Base-by-base conservation (phyloP, 495 filamentous ascomycete species). In the Penicillium waksmanii region DNA sequence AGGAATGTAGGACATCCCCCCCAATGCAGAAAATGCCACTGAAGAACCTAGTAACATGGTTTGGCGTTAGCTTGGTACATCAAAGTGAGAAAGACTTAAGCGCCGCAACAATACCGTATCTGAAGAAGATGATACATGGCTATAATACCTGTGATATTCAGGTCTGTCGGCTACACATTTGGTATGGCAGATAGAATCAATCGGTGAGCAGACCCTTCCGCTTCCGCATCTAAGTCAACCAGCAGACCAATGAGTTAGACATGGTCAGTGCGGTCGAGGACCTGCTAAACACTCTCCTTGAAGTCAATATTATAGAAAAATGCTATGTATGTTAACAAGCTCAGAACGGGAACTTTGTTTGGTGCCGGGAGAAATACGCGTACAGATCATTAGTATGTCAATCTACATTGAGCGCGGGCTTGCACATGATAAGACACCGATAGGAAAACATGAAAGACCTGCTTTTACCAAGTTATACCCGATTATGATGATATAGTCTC, bases 111-210 rank as follows among this genome's bases (percentile, higher is more conserved):
- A 62, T 73, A 19, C 67, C 66, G 18, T 72, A 73, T 36, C 53
- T 75, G 3, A 64, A 66, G 62, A 57, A 74, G 49, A 60, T 73
- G 10, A 65, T 75, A 44, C 53, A 66, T 55, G 57, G 66, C 12
- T 72, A 67, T 53, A 66, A 73, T 27, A 64, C 53, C 33, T 67
- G 42, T 42, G 51, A 63, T 17, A 48, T 52, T 12, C 44, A 60
- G n/a, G 61, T 57, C 42, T 56, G 60, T 13, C 61, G 66, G 34
- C 58, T 74, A 12, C 27, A 27, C 61, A 68, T 61, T 50, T 77
- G 21, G 66, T 77, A 8, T 75, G 64, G 68, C 56, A 75, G 43
- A 36, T 77, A 42, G 46, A 69, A 17, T 36, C 35, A 15, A 35
- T 56, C n/a, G 53, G 53, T 56, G 35, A 48, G 27, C 19, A 18